Percentiles rank a stretch among this genome's conserved stretches.
These are phyloP conservation scores for Aureobasidium sp. DNA, from an alignment of 2,329 filamentous ascomycete genomes.

Conservation along the genomic window DNA sequence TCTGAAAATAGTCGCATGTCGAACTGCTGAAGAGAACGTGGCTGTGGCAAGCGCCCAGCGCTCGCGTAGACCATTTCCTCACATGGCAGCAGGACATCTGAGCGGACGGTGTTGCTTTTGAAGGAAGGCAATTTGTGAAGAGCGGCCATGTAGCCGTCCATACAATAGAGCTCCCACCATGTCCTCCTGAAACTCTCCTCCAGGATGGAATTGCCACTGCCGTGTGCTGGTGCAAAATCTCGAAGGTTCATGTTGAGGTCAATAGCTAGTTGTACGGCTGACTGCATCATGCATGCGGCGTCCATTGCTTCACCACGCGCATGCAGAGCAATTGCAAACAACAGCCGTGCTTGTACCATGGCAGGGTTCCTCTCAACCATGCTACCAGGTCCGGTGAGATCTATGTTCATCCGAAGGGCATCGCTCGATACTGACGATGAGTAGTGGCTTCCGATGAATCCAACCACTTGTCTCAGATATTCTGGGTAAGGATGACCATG, in stretches of 20 bases:
- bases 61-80: constrained; percentile 64
- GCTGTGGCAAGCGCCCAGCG: constrained; percentile 42
- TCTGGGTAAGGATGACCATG: constrained; percentile 34
- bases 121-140: constrained; percentile 67
- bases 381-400: constrained; percentile 36
- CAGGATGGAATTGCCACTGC: constrained; percentile 55
- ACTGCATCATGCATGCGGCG: constrained; percentile 57
- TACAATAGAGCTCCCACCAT: constrained; percentile 82
- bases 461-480: constrained; percentile 47
- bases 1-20: constrained; percentile 68
- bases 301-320: constrained; percentile 63
- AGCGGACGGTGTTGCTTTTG: constrained; percentile 56
- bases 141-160: constrained; percentile 76
- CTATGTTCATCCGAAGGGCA: constrained; percentile 36
- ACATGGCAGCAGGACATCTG: constrained; percentile 68
- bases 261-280: constrained; percentile 63
- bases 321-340: constrained; percentile 71
- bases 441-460: constrained; percentile 50
- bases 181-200: constrained; percentile 82
- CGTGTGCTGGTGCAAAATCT: constrained; percentile 56
- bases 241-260: constrained; percentile 67
- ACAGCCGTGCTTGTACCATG: constrained; percentile 66
- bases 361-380: constrained; percentile 32
- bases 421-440: constrained; percentile 38
- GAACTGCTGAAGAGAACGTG: constrained; percentile 63